Evolutionary conservation across 345 rosid genomes (phyloP).

Genomic region (Sapria himalayana): DNA sequence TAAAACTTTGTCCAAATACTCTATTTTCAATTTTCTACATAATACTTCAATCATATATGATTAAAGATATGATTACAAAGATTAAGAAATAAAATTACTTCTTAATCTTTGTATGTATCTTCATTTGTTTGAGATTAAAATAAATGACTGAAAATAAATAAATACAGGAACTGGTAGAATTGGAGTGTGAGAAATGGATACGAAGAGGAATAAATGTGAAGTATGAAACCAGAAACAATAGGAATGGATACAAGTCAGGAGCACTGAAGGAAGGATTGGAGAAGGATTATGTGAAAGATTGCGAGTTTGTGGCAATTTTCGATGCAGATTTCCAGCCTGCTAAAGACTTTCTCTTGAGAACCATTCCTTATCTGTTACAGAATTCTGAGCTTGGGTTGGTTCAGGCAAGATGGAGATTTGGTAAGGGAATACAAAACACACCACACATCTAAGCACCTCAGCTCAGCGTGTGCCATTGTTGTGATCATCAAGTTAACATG

Average conservation of each 20-base stretch:
- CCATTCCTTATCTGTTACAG: constrained; percentile 12
- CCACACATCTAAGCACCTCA: background rate
- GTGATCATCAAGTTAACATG: too few species aligned
- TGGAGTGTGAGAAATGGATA: constrained; percentile 17
- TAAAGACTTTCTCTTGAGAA: constrained; percentile 13
- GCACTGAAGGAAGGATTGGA: constrained; percentile 16
- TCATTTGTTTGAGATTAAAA: too few species aligned
- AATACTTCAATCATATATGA: too few species aligned
- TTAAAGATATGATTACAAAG: too few species aligned
- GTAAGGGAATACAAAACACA: constrained; percentile 3
- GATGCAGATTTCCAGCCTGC: constrained; percentile 26
- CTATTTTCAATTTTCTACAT: too few species aligned
- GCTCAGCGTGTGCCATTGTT: too few species aligned
- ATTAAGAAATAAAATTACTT: too few species aligned
- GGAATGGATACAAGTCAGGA: constrained; percentile 18
- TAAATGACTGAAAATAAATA: too few species aligned
- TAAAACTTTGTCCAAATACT: background rate
- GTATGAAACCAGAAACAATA: constrained; percentile 15
- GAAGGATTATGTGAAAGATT: constrained; percentile 12
- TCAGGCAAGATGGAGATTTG: constrained; percentile 19
- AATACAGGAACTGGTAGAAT: constrained; percentile 16
- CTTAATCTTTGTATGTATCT: too few species aligned
- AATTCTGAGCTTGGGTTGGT: constrained; percentile 16
- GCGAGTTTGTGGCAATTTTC: constrained; percentile 17
- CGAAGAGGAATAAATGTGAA: constrained; percentile 13